Evolutionary conservation across 495 filamentous ascomycete genomes (phyloP), one percentile per base, ranked within the genome.

Genomic region (Bombardia bombarda): DNA sequence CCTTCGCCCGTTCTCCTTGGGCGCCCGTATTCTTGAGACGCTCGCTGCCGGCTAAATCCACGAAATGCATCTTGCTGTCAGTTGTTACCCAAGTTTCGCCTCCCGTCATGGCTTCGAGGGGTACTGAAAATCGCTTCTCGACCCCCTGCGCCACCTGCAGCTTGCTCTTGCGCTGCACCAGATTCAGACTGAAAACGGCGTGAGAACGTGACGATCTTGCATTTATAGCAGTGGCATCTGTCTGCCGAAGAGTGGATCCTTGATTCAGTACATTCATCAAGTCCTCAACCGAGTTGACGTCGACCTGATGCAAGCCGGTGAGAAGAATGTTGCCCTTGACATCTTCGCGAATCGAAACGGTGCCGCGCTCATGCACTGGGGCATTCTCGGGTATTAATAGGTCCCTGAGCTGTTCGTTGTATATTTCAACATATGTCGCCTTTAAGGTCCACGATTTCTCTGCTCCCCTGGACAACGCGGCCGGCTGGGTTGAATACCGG

Each of bases 151-250:
- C 62, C 3, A 69, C 63, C 24, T 75, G 71, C 16, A 70, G 57
- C 32, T 80, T 75, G 32, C 68, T 75, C 61, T 87, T 93, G 44
- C 85, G 83, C 64, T 95, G 93, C 13, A 97, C 73, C 12, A 99
- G 72, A 51, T 96, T 96, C 50, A 99, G 66, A 62, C 86, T 96
- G 63, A 99, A 97, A 5, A 99, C 90, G 16, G 92, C 92, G 58
- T 99, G 92, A 13, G 92, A 99, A 45, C 92, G 87, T n/a, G 92
- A 99, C 2, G 93, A 97, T 53, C 93, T 88, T 30, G 90, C 92
- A 63, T 99, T 99, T 51, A 99, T 90, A 1, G 93, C 92, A 9
- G 92, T 99, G n/a, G 92, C 87, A 65, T 99, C 92, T 2, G 92
- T 99, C 60, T 99, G 92, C 32, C 92, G 82, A 55, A 99, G 94